These are phyloP conservation scores for Boletus speciosus DNA, from an alignment of 768 basidiomycete genomes.

Conservation along the genomic window DNA sequence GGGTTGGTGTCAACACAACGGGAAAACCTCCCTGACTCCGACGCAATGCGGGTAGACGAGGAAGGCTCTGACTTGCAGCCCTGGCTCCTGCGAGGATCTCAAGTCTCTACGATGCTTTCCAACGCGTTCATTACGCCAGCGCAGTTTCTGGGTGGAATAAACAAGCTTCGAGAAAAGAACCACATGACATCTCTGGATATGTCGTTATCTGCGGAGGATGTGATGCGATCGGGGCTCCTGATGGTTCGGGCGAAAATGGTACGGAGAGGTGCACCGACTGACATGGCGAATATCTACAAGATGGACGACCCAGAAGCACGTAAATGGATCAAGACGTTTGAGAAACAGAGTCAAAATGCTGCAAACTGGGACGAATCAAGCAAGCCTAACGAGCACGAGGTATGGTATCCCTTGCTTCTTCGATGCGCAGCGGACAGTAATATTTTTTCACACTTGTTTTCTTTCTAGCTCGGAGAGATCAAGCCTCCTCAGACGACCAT, in stretches of 20 bases:
- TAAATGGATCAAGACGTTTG: conserved; percentile 42
- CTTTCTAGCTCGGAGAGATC: conserved; percentile 43
- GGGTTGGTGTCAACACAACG: conserved; percentile 58
- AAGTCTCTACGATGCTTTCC: conserved; percentile 44
- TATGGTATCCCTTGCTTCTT: conserved; percentile 16
- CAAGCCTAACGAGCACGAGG: conserved; percentile 22
- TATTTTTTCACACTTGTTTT: neutral
- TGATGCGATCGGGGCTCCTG: conserved; percentile 63
- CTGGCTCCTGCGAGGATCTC: conserved; percentile 71
- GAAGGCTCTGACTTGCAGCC: conserved; percentile 29
- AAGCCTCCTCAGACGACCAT: conserved; percentile 43
- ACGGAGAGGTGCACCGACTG: conserved; percentile 67
- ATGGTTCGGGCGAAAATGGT: conserved; percentile 60
- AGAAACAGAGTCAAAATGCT: conserved; percentile 12
- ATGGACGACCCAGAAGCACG: conserved; percentile 52
- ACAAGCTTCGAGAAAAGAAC: conserved; percentile 57
- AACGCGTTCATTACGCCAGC: conserved; percentile 40
- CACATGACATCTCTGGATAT: conserved; percentile 38
- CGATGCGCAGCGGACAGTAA: neutral
- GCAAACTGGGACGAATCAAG: conserved; percentile 18
- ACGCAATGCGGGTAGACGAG: conserved; percentile 10
- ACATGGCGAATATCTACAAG: conserved; percentile 70
- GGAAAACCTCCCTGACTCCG: conserved; percentile 29
- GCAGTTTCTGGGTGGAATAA: conserved; percentile 52
- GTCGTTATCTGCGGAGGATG: conserved; percentile 35